These are phyloP conservation scores for Discostella stelligera DNA, from an alignment of 352 stramenopile genomes.

Conservation along the genomic window DNA sequence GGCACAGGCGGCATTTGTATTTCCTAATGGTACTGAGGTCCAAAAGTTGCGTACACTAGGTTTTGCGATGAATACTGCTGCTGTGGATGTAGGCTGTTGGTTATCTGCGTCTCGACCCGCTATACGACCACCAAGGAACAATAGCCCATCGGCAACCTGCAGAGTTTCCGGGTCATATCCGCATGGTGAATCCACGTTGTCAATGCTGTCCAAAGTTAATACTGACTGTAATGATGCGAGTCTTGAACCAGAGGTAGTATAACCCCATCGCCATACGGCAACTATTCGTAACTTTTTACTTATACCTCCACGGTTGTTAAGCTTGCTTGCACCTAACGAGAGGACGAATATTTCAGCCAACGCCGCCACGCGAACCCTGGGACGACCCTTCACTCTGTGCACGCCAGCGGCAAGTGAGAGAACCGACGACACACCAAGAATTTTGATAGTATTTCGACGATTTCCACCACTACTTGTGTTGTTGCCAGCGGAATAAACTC, in stretches of 20 bases:
- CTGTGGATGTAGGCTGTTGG: constrained; percentile 20
- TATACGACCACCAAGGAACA: constrained; percentile 72
- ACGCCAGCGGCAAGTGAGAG: constrained; percentile 60
- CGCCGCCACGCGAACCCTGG: constrained; percentile 59
- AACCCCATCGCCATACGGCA: constrained; percentile 80
- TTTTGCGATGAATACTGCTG: constrained; percentile 75
- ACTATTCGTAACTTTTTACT: constrained; percentile 51
- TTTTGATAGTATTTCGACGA: constrained; percentile 34
- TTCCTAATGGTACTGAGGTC: constrained; percentile 56
- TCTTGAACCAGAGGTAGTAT: constrained; percentile 40
- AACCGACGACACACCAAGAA: constrained; percentile 57
- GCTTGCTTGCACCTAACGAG: not conserved
- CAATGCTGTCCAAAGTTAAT: constrained; percentile 37
- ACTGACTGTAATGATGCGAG: constrained; percentile 63
- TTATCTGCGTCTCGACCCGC: constrained; percentile 21
- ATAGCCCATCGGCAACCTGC: constrained; percentile 64
- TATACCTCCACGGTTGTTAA: not conserved
- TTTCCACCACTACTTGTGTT: not conserved
- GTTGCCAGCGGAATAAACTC: constrained; percentile 16
- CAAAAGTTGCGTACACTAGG: constrained; percentile 67
- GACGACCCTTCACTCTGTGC: constrained; percentile 53
- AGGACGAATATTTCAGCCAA: constrained; percentile 58
- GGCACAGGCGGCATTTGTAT: constrained; percentile 48
- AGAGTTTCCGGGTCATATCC: constrained; percentile 65
- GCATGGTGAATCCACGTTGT: constrained; percentile 24